Evolutionary conservation across 768 basidiomycete genomes (phyloP).

Genomic region (Calocybe cyanea): DNA sequence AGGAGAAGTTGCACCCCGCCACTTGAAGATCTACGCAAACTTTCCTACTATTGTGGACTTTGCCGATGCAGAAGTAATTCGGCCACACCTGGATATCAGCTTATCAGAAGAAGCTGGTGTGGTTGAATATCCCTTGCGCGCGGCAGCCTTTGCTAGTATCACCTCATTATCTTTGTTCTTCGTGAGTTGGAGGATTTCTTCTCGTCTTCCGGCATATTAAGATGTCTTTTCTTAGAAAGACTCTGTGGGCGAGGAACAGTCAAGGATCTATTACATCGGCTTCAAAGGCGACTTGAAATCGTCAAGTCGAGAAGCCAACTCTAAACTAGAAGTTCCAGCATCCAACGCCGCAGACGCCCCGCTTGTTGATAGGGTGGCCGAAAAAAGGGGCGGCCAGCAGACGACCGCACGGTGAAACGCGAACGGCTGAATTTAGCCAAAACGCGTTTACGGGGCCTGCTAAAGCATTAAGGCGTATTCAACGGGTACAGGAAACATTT

Average conservation of each 20-base stretch:
- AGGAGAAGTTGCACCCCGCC: slow-evolving; percentile 73
- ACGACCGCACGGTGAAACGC: slow-evolving; percentile 60
- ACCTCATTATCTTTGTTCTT: slow-evolving; percentile 76
- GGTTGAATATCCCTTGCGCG: slow-evolving; percentile 74
- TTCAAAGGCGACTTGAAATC: slow-evolving; percentile 73
- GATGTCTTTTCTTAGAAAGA: slow-evolving; percentile 45
- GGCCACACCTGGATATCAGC: slow-evolving; percentile 67
- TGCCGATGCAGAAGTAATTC: slow-evolving; percentile 60
- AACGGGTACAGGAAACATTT: no score
- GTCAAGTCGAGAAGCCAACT: slow-evolving; percentile 52
- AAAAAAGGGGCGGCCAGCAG: slow-evolving; percentile 57
- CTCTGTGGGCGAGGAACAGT: slow-evolving; percentile 58
- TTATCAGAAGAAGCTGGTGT: slow-evolving; percentile 65
- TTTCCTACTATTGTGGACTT: slow-evolving; percentile 75
- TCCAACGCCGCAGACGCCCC: slow-evolving; percentile 74
- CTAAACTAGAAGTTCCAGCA: slow-evolving; percentile 73
- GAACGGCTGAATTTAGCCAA: no score
- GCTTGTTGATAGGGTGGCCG: slow-evolving; percentile 53
- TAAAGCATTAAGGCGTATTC: no score
- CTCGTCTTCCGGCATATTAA: not conserved
- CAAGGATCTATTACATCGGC: slow-evolving; percentile 74
- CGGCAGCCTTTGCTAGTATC: slow-evolving; percentile 73
- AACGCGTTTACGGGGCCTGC: no score
- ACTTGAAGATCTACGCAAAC: slow-evolving; percentile 73
- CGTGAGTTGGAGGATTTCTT: slow-evolving; percentile 41